Conservation (phyloP, 2,329 filamentous ascomycete genomes). For the Talaromyces albobiverticillius region DNA sequence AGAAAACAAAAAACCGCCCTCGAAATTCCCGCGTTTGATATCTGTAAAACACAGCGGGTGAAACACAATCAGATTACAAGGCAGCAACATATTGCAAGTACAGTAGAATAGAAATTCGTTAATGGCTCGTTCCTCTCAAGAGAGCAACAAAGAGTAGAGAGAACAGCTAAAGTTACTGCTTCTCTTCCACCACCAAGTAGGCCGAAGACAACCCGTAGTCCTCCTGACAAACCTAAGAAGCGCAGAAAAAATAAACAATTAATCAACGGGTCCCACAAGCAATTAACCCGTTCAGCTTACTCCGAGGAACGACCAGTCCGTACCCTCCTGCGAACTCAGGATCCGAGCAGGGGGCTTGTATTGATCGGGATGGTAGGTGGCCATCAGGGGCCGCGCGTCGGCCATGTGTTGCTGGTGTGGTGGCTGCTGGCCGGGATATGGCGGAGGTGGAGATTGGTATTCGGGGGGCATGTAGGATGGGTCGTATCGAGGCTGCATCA, state of each 20-base stretch:
- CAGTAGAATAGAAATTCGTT: not conserved
- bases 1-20: not conserved
- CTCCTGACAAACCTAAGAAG: constrained; percentile 3
- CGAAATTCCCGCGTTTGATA: not conserved
- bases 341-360: constrained; percentile 32
- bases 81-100: not conserved
- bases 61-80: not conserved
- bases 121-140: not conserved
- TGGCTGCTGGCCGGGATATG: constrained; percentile 27
- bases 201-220: not conserved
- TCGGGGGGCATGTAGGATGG: constrained; percentile 30
- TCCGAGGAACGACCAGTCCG: constrained; percentile 39
- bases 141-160: not conserved
- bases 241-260: not conserved
- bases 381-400: constrained; percentile 28
- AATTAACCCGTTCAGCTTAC: constrained; percentile 10
- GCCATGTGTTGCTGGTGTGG: constrained; percentile 23
- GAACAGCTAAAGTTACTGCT: not conserved
- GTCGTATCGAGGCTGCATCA: constrained; percentile 34
- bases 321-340: constrained; percentile 37
- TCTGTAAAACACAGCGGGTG: not conserved
- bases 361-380: constrained; percentile 30
- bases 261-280: not conserved
- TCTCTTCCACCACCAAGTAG: not conserved
- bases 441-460: constrained; percentile 24